Percentiles rank a stretch among this genome's conserved stretches.
These are phyloP conservation scores for Lolium rigidum DNA, from an alignment of 176 grass and related monocot species.

Conservation along the genomic window DNA sequence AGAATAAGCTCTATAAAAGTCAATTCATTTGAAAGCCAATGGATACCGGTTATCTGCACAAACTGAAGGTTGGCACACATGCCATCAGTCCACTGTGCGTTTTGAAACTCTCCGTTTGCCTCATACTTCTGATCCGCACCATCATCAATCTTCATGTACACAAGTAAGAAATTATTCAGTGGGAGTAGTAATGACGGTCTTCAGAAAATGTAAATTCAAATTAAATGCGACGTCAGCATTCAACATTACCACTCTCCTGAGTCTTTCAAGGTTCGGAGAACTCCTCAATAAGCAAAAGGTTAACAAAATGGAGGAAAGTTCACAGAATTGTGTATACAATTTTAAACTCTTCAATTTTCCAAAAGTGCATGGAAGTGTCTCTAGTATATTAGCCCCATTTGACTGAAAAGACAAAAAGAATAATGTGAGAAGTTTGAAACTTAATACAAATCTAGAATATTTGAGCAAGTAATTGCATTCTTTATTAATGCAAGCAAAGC, in stretches of 20 bases:
- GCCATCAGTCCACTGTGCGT: constrained; percentile 41
- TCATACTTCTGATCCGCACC: neutral
- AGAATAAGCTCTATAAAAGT: constrained; percentile 48
- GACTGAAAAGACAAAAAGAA: neutral
- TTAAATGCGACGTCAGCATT: neutral
- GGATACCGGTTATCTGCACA: constrained; percentile 22
- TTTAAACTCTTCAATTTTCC: constrained; percentile 25
- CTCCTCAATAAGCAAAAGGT: constrained; percentile 33
- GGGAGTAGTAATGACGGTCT: neutral
- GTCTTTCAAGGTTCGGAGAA: constrained; percentile 31
- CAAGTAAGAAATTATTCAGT: neutral
- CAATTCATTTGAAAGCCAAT: constrained; percentile 39
- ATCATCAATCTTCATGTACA: neutral
- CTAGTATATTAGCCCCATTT: constrained; percentile 9
- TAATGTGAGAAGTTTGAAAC: too few species aligned
- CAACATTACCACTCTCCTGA: constrained; percentile 31
- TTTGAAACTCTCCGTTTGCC: constrained; percentile 25
- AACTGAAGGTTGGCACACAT: constrained; percentile 43
- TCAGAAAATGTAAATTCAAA: neutral
- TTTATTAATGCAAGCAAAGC: too few species aligned
- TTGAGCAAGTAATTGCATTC: too few species aligned
- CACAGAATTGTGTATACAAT: constrained; percentile 31
- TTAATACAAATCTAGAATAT: too few species aligned
- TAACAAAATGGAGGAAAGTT: constrained; percentile 24
- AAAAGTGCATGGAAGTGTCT: constrained; percentile 36